Evolutionary conservation across 2,329 filamentous ascomycete genomes (phyloP).

Genomic region (Claviceps sp.): DNA sequence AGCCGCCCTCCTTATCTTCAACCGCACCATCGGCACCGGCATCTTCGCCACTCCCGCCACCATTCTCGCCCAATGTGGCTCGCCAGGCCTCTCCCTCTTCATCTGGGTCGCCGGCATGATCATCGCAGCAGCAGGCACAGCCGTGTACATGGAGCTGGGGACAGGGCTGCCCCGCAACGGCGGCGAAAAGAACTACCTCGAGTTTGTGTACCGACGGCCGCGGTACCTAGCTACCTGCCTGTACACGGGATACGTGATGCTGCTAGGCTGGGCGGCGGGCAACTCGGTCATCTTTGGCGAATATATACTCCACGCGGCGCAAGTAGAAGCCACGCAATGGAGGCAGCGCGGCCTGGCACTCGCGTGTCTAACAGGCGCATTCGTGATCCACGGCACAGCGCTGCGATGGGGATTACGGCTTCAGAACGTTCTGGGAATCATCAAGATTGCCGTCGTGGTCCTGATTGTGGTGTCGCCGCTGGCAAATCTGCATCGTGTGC

Average conservation of each 20-base stretch:
- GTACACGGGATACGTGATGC: constrained; percentile 47
- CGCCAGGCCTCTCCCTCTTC: constrained; percentile 47
- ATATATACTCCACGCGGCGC: constrained; percentile 53
- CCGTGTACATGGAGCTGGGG: constrained; percentile 54
- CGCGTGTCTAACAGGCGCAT: constrained; percentile 52
- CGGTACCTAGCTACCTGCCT: constrained; percentile 47
- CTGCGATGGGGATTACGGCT: constrained; percentile 54
- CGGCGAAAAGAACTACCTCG: constrained; percentile 55
- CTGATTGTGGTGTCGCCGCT: constrained; percentile 53
- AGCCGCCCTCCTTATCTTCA: constrained; percentile 47
- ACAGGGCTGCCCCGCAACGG: constrained; percentile 52
- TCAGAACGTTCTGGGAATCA: constrained; percentile 50
- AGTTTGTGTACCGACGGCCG: constrained; percentile 48
- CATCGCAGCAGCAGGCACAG: constrained; percentile 47
- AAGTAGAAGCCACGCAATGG: constrained; percentile 49
- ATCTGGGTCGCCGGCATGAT: constrained; percentile 51
- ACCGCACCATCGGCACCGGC: constrained; percentile 53
- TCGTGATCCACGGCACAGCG: constrained; percentile 49
- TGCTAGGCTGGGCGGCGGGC: constrained; percentile 51
- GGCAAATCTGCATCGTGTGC: constrained; percentile 44
- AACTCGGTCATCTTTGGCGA: constrained; percentile 60
- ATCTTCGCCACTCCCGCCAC: constrained; percentile 51
- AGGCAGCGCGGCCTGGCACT: constrained; percentile 54
- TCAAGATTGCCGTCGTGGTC: constrained; percentile 53
- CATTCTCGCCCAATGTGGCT: constrained; percentile 43